Evolutionary conservation across 352 stramenopile genomes (phyloP).

Genomic region (Phytophthora pisi): DNA sequence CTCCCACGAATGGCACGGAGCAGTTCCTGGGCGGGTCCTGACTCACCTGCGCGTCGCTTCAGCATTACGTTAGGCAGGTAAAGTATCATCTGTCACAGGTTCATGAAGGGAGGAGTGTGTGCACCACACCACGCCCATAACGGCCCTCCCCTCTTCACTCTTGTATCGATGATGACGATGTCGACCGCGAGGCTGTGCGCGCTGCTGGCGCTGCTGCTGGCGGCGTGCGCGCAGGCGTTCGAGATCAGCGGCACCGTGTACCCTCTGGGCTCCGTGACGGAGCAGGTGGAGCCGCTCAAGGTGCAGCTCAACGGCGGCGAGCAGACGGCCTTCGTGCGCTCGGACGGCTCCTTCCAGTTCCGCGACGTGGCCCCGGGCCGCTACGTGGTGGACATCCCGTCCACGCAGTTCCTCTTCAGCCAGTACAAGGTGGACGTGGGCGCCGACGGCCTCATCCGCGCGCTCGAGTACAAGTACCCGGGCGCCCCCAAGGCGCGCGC

Average conservation of each 20-base stretch:
- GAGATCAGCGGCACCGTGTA: slow-evolving; percentile 69
- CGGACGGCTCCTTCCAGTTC: slow-evolving; percentile 76
- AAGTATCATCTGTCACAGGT: neutral
- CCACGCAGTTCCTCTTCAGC: slow-evolving; percentile 73
- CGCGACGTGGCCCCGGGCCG: slow-evolving; percentile 69
- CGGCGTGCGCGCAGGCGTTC: slow-evolving; percentile 40
- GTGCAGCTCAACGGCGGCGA: slow-evolving; percentile 80
- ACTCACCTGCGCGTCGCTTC: neutral
- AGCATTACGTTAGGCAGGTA: neutral
- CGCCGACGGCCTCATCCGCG: slow-evolving; percentile 56
- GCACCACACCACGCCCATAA: neutral
- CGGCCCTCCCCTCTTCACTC: slow-evolving; percentile 7
- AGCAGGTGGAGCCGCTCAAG: slow-evolving; percentile 66
- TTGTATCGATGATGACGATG: slow-evolving; percentile 17
- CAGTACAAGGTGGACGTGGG: slow-evolving; percentile 71
- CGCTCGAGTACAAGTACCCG: slow-evolving; percentile 84
- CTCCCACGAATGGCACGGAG: neutral
- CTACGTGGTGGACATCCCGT: slow-evolving; percentile 81
- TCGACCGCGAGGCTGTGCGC: slow-evolving; percentile 36
- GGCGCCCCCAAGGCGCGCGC: slow-evolving; percentile 66
- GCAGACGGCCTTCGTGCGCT: slow-evolving; percentile 66
- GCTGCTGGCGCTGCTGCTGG: slow-evolving; percentile 44
- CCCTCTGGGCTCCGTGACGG: slow-evolving; percentile 45
- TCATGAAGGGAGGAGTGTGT: neutral
- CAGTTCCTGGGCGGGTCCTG: neutral